phyloP scores from a whole-genome alignment of 768 basidiomycete genomes.

The Xerocomellus intermedius region DNA sequence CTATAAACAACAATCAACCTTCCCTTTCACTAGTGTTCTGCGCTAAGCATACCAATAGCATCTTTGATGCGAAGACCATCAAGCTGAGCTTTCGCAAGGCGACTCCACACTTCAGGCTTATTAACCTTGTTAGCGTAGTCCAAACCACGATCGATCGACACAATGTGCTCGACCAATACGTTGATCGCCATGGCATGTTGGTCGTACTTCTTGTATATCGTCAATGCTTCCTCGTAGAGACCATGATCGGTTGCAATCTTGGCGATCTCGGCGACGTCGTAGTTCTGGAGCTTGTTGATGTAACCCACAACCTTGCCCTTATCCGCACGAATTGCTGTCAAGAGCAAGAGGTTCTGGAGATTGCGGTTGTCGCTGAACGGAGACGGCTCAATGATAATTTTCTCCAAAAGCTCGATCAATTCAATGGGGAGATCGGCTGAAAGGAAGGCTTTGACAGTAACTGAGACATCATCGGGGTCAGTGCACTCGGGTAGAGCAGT shows the following conservation, averaged over 20 bases:
- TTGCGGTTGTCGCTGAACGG: slow-evolving; percentile 98
- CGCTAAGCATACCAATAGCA: slow-evolving; percentile 71
- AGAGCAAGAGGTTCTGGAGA: slow-evolving; percentile 89
- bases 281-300: slow-evolving; percentile 96
- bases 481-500: slow-evolving; percentile 96
- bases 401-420: slow-evolving; percentile 95
- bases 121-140: slow-evolving; percentile 97
- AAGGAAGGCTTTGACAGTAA: slow-evolving; percentile 98
- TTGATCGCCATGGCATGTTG: slow-evolving; percentile 96
- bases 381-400: slow-evolving; percentile 96
- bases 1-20: slow-evolving; percentile 37
- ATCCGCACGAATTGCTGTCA: slow-evolving; percentile 96
- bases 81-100: slow-evolving; percentile 97
- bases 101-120: slow-evolving; percentile 94
- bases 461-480: slow-evolving; percentile 96
- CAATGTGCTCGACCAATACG: slow-evolving; percentile 97
- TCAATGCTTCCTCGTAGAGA: slow-evolving; percentile 92
- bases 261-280: slow-evolving; percentile 92
- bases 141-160: slow-evolving; percentile 93
- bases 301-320: slow-evolving; percentile 98
- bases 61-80: slow-evolving; percentile 98
- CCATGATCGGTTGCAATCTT: slow-evolving; percentile 96
- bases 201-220: slow-evolving; percentile 97
- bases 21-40: not conserved
- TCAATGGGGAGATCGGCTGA: slow-evolving; percentile 96